Evolutionary conservation across 2,329 filamentous ascomycete genomes (phyloP).

Genomic region (Verticillium albo-atrum): DNA sequence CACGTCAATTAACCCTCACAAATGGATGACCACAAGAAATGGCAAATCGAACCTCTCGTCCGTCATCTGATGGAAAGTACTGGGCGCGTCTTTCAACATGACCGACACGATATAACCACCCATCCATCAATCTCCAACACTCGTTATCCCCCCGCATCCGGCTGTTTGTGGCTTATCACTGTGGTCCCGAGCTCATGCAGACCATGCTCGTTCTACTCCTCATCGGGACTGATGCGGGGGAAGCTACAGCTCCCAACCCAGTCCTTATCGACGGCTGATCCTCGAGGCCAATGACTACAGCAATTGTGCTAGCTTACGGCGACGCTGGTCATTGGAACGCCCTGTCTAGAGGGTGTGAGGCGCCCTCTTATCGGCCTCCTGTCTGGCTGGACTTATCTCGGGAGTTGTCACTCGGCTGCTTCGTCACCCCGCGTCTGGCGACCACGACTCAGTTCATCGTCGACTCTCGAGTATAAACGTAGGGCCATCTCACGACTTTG

Average conservation of each 20-base stretch:
- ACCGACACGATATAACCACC: neutral
- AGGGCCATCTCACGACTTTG: neutral
- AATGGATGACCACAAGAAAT: neutral
- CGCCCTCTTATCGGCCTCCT: neutral
- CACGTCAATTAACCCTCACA: neutral
- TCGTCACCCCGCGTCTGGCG: neutral
- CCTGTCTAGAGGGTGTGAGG: neutral
- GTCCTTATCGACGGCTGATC: neutral
- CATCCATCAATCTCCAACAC: neutral
- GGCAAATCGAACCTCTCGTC: neutral
- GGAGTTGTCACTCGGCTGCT: neutral
- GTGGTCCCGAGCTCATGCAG: neutral
- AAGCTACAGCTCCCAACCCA: neutral
- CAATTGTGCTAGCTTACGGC: neutral
- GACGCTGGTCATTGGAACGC: neutral
- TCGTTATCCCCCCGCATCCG: neutral
- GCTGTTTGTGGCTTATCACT: neutral
- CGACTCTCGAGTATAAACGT: neutral
- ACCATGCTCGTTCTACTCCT: neutral
- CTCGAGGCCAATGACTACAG: neutral
- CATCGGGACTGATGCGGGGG: conserved; percentile 4
- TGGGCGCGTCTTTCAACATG: too few species aligned
- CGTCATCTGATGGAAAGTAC: too few species aligned
- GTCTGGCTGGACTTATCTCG: neutral
- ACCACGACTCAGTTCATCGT: neutral